Base-by-base conservation (phyloP, 1,284 basidiomycete genomes). In the Marasmius sp. region DNA sequence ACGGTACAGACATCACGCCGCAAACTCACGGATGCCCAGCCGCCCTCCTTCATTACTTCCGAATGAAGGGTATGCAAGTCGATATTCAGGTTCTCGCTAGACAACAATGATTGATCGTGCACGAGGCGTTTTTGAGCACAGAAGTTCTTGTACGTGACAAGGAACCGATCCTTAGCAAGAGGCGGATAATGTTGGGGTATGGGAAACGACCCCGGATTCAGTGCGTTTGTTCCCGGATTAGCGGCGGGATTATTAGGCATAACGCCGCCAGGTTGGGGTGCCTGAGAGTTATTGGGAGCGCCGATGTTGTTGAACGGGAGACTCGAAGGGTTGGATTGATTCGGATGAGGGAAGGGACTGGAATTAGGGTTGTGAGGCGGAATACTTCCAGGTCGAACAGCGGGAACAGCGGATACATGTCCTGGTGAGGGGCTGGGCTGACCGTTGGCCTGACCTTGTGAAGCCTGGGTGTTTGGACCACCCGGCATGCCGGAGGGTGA, bases 41-140 rank as follows among this genome's bases (percentile, higher is more conserved):
- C 88, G 59, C 84, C 85, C 68, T 83, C 81, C 38, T 72, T 75
- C 71, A 87, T 79, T 20, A 91, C 87, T 48, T 79, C 70, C 51
- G 70, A 70, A 69, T 92, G 88, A 48, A 92, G 71, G 38, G 72
- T 66, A 71, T 86, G 78, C 33, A 90, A 69, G 67, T 88, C 86
- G 22, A 92, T 81, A 38, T 62, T 70, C 47, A 82, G 79, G 51
- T 76, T 77, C 1, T 89, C 87, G 49, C 84, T 73, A 38, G 71
- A 73, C 65, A 85, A 61, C 41, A 82, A 64, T 1, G 74, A 75
- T 48, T 70, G 67, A 59, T 81, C 80, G n/a, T 78, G 67, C 37
- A 75, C 75, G 39, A 82, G 65, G 9, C 67, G 68, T 54, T 79
- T 78, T 41, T 71, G 79, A 57, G 66, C 61, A 62, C 80, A 79